These are phyloP conservation scores for Coelastrella sp. DNA, from an alignment of 139 green algal genomes.

Conservation along the genomic window DNA sequence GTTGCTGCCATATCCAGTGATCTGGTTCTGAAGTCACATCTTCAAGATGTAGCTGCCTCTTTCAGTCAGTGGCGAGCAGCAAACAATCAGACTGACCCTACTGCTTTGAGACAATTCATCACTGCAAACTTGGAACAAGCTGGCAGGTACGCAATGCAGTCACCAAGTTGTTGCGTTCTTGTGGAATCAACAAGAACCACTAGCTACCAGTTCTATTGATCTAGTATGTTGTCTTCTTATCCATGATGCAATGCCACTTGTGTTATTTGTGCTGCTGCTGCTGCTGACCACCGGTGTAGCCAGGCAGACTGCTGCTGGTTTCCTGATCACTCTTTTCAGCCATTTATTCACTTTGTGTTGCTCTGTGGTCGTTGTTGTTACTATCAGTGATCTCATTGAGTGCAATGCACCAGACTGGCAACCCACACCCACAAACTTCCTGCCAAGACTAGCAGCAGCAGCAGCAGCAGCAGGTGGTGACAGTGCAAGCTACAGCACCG, in stretches of 20 bases:
- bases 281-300: too few species aligned
- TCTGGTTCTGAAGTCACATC: not conserved
- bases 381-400: conserved; percentile 34
- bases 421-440: conserved; percentile 15
- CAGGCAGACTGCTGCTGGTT: too few species aligned
- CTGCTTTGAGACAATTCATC: not conserved
- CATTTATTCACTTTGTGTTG: not conserved
- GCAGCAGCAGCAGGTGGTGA: not conserved
- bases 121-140: not conserved
- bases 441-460: conserved; percentile 19
- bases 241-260: too few species aligned
- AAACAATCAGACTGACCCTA: too few species aligned
- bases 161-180: not conserved
- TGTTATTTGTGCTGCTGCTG: too few species aligned
- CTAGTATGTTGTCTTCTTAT: too few species aligned
- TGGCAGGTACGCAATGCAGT: not conserved
- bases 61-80: not conserved
- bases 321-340: too few species aligned
- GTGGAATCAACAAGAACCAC: too few species aligned
- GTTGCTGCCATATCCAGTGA: not conserved
- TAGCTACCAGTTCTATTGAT: too few species aligned
- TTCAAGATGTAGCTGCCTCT: not conserved
- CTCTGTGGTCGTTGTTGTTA: too few species aligned
- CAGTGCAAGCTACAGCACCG: not conserved
- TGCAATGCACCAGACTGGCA: conserved; percentile 30